A percentile compares a stretch with the other conserved stretches of the same genome.
phyloP scores from a whole-genome alignment of 352 stramenopile genomes.

The Phytophthora uliginosa region DNA sequence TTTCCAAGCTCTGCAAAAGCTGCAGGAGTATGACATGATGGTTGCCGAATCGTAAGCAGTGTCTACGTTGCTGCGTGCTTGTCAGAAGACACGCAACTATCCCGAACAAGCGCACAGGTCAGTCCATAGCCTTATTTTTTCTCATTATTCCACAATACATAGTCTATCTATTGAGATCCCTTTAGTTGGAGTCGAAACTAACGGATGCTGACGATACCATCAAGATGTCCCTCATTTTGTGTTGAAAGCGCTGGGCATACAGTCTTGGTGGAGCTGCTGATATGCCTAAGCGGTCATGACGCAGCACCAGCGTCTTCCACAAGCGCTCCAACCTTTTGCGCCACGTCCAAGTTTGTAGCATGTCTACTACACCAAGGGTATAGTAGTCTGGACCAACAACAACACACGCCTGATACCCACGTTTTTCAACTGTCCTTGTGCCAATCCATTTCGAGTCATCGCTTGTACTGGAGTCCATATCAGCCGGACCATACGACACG shows the following conservation, averaged over 20 bases:
- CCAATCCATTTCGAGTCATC: slow-evolving; percentile 68
- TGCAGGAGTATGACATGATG: slow-evolving; percentile 90
- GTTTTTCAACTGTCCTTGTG: slow-evolving; percentile 66
- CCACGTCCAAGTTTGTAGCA: slow-evolving; percentile 92
- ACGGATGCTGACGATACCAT: slow-evolving; percentile 76
- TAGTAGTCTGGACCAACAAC: slow-evolving; percentile 90
- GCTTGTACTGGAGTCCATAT: slow-evolving; percentile 28
- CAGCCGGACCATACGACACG: slow-evolving; percentile 43
- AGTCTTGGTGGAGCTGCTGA: slow-evolving; percentile 78
- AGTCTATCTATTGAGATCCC: slow-evolving; percentile 31
- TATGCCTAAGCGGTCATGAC: slow-evolving; percentile 77
- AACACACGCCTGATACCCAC: slow-evolving; percentile 74
- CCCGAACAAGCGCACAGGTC: background rate
- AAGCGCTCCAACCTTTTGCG: slow-evolving; percentile 83
- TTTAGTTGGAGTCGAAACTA: slow-evolving; percentile 49
- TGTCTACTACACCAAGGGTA: slow-evolving; percentile 92
- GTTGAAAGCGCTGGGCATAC: slow-evolving; percentile 86
- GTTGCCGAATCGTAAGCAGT: slow-evolving; percentile 63
- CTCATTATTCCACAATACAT: slow-evolving; percentile 39
- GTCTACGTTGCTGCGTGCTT: background rate
- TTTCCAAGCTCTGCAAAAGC: slow-evolving; percentile 82
- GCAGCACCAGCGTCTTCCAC: slow-evolving; percentile 87
- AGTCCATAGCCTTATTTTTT: slow-evolving; percentile 11
- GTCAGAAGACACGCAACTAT: background rate
- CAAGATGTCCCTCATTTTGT: slow-evolving; percentile 88